phyloP scores from a whole-genome alignment of 1,284 basidiomycete species.

The Gymnopus androsaceus region DNA sequence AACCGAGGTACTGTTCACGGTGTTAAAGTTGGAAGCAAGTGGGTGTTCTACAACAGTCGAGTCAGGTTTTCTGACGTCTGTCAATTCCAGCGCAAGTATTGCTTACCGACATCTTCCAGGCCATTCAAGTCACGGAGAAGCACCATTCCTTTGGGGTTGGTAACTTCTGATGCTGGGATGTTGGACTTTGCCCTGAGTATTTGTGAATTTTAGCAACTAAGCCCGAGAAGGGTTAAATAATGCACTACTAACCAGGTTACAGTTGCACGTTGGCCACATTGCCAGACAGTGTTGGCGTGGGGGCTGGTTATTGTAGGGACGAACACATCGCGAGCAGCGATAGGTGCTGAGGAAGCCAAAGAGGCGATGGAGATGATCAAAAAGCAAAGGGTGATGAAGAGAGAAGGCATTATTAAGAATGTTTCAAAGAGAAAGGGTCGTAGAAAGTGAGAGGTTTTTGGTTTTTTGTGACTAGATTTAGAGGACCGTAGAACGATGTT shows the following conservation, averaged over 20 bases:
- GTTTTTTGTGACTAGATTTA: not conserved
- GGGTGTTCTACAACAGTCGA: slow-evolving; percentile 31
- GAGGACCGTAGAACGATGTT: slow-evolving; percentile 2
- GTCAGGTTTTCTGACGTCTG: not conserved
- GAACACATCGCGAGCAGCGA: slow-evolving; percentile 40
- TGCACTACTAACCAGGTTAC: slow-evolving; percentile 40
- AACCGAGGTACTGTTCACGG: slow-evolving; percentile 35
- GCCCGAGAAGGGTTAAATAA: not conserved
- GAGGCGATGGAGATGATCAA: slow-evolving; percentile 27
- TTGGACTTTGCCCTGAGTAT: slow-evolving; percentile 39
- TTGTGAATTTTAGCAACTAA: slow-evolving; percentile 13
- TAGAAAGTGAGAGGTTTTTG: not conserved
- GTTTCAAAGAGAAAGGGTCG: not conserved
- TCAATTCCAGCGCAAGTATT: slow-evolving; percentile 3
- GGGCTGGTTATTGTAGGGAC: slow-evolving; percentile 46
- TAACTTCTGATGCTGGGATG: slow-evolving; percentile 43
- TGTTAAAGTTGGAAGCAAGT: slow-evolving; percentile 41
- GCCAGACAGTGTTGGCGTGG: slow-evolving; percentile 42
- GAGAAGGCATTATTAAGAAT: slow-evolving; percentile 10
- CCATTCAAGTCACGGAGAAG: slow-evolving; percentile 39
- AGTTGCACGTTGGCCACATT: slow-evolving; percentile 36
- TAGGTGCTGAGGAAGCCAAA: slow-evolving; percentile 28
- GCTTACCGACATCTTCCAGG: slow-evolving; percentile 24
- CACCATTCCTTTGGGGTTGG: slow-evolving; percentile 43
- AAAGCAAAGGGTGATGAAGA: slow-evolving; percentile 4